Evolutionary conservation across 2,329 filamentous ascomycete species (phyloP).

Genomic region (Emmonsiellopsis sp.): DNA sequence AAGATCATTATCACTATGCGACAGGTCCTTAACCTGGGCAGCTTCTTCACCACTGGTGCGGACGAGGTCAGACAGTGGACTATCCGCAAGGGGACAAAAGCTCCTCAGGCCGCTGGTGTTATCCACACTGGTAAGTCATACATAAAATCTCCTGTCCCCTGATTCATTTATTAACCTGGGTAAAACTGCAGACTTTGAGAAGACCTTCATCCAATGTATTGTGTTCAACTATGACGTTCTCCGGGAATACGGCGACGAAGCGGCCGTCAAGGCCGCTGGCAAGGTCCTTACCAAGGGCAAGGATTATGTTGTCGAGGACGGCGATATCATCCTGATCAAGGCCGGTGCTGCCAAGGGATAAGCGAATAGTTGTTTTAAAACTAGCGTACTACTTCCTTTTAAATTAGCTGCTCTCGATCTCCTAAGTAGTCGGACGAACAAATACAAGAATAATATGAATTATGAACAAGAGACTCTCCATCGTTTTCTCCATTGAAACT

Average conservation of each 20-base stretch:
- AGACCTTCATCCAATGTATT: slow-evolving; percentile 96
- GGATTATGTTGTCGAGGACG: slow-evolving; percentile 61
- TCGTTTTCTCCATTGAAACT: background rate
- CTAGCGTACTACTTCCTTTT: background rate
- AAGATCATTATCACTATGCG: slow-evolving; percentile 93
- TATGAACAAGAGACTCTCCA: background rate
- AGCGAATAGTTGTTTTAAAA: background rate
- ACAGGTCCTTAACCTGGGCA: slow-evolving; percentile 77
- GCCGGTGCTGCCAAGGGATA: slow-evolving; percentile 42
- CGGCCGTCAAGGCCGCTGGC: slow-evolving; percentile 80
- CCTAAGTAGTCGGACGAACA: background rate
- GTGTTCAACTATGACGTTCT: slow-evolving; percentile 82
- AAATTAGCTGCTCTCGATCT: background rate
- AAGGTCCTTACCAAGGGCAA: slow-evolving; percentile 99
- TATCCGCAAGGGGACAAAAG: slow-evolving; percentile 89
- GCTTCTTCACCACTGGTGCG: slow-evolving; percentile 93
- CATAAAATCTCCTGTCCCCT: background rate
- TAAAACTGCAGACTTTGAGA: slow-evolving; percentile 67
- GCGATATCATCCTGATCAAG: slow-evolving; percentile 74
- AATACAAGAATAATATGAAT: background rate
- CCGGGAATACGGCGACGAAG: slow-evolving; percentile 82
- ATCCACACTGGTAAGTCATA: slow-evolving; percentile 61
- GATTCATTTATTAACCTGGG: background rate
- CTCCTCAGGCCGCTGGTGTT: slow-evolving; percentile 93
- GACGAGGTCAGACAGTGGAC: slow-evolving; percentile 99